Evolutionary conservation across 2,329 filamentous ascomycete species (phyloP).

Genomic region (Dactylellina drechsleri): DNA sequence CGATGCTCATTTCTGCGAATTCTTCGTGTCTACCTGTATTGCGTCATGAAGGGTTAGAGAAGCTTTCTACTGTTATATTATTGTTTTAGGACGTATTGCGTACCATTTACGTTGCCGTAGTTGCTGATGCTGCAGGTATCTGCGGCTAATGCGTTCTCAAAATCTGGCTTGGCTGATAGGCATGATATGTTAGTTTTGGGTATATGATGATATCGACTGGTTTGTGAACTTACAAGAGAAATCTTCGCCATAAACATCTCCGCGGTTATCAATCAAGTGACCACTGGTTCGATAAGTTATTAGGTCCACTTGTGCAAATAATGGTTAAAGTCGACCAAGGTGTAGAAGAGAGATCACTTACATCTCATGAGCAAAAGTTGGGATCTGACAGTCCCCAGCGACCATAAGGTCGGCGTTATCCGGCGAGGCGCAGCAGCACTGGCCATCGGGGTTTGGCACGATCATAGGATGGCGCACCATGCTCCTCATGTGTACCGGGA

Average conservation of each 20-base stretch:
- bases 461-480: slow-evolving; percentile 48
- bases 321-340: neutral
- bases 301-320: neutral
- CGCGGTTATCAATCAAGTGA: slow-evolving; percentile 41
- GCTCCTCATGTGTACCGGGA: slow-evolving; percentile 46
- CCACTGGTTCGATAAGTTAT: slow-evolving; percentile 16
- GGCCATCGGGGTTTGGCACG: slow-evolving; percentile 29
- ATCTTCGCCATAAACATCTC: slow-evolving; percentile 38
- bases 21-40: slow-evolving; percentile 33
- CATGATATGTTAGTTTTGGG: slow-evolving; percentile 8
- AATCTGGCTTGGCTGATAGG: slow-evolving; percentile 25
- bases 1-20: slow-evolving; percentile 44
- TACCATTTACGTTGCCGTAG: slow-evolving; percentile 27
- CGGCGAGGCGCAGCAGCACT: slow-evolving; percentile 34
- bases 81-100: neutral
- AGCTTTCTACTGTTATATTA: neutral
- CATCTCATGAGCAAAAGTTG: slow-evolving; percentile 31
- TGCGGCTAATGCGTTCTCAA: slow-evolving; percentile 16
- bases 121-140: slow-evolving; percentile 43
- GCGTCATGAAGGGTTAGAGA: neutral
- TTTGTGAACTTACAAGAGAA: slow-evolving; percentile 31
- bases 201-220: neutral
- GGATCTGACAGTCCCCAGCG: slow-evolving; percentile 37
- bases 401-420: slow-evolving; percentile 43
- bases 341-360: slow-evolving; percentile 11